phyloP scores from a whole-genome alignment of 1,284 basidiomycete genomes.

The Sanghuangporus weigelae region DNA sequence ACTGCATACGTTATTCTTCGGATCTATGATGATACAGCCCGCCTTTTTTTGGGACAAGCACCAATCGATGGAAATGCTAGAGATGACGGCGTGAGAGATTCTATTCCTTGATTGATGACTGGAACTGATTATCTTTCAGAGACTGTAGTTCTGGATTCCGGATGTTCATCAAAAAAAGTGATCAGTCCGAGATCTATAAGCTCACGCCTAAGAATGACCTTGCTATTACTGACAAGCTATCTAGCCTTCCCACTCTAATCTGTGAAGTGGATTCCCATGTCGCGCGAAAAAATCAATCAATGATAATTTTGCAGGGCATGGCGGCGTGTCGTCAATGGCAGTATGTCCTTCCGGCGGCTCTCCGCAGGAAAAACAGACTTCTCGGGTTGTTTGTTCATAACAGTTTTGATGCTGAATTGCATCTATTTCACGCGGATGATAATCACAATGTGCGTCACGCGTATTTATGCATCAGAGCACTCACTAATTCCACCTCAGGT shows the following conservation, averaged over 20 bases:
- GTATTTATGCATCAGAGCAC: neutral
- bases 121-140: neutral
- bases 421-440: neutral
- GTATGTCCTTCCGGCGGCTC: neutral
- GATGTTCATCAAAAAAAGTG: neutral
- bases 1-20: neutral
- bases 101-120: neutral
- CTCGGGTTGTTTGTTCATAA: neutral
- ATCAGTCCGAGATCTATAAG: neutral
- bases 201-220: neutral
- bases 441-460: neutral
- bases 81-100: neutral
- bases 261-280: neutral
- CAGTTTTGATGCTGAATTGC: neutral
- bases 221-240: neutral
- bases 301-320: neutral
- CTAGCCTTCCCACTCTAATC: neutral
- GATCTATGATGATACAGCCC: neutral
- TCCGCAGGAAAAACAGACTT: neutral
- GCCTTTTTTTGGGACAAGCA: neutral
- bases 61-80: neutral
- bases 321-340: neutral
- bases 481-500: neutral
- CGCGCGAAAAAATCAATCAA: neutral
- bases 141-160: neutral